Base-by-base conservation (phyloP, 1,139 yeast species). In the Zygosaccharomyces pseudobailii region DNA sequence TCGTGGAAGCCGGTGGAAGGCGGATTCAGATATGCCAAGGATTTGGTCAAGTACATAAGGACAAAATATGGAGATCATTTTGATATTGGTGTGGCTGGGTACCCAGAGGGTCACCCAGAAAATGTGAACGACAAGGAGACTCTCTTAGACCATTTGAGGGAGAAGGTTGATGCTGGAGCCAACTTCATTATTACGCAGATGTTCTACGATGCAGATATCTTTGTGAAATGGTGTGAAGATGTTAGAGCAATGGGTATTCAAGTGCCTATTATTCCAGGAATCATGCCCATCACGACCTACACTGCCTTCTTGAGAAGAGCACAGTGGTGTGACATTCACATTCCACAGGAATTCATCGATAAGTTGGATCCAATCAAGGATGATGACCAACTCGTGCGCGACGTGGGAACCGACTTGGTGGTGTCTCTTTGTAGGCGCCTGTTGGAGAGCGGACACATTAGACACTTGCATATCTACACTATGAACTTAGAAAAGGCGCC, bases 211-310 rank as follows among this genome's bases (percentile, higher is more conserved):
- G 92, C 79, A 9, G 96, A 90, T 45, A 79, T 78, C 54, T 92
- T 92, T 67, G 76, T 92, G 50, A 58, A 69, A 25, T 92, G 98
- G 98, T 89, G 95, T 60, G 67, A 73, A 23, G 70, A 74, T 54
- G 78, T 94, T 51, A 78, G 94, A 55, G 80, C 75, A 30, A 74
- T 75, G 28, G 97, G 96, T n/a, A 77, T 92, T 54, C 74, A 74
- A 40, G 81, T 87, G 47, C 97, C 97, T 35, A 87, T 92, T 57
- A 85, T 92, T 52, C 98, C 98, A 1, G 98, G 98, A 23, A 89
- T 92, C 67, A 92, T 92, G 98, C 98, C 98, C 21, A 90, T 92
- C 53, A 84, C 96, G 19, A 88, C 97, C 7, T 90, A 90, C 69
- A 87, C 95, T 32, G 82, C 96, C 3, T 92, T 92, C 64, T 69